Conservation (phyloP, 208 protist genomes). For the Wallacemonas sp. region DNA sequence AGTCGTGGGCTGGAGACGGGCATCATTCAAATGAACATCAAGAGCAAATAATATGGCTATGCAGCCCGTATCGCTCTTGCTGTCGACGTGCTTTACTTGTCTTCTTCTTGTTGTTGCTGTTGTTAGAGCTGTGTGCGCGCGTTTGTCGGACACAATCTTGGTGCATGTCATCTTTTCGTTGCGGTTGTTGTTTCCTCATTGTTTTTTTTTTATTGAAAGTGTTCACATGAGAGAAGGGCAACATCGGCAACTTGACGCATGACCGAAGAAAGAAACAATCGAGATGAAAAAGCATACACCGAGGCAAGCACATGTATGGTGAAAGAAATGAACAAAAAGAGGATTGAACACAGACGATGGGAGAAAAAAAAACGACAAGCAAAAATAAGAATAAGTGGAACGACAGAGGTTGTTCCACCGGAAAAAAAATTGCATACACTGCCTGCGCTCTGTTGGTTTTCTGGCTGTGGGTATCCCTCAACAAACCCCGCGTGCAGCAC, state of each 20-base stretch:
- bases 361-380: background rate
- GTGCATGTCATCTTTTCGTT: too few species aligned
- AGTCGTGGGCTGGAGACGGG: too few species aligned
- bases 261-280: background rate
- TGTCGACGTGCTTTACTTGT: conserved; percentile 6
- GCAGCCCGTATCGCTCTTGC: background rate
- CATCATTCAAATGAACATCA: too few species aligned
- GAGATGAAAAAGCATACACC: background rate
- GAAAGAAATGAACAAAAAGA: background rate
- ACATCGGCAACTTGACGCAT: background rate
- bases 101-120: conserved; percentile 18
- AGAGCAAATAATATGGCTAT: background rate
- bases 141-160: too few species aligned
- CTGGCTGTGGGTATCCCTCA: background rate
- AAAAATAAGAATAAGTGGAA: background rate
- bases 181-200: background rate
- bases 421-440: too few species aligned
- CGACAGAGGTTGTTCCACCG: too few species aligned
- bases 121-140: background rate
- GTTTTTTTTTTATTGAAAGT: conserved; percentile 9
- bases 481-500: too few species aligned
- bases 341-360: background rate
- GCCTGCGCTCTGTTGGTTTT: background rate
- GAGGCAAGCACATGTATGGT: background rate
- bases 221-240: too few species aligned